A percentile compares a stretch with the other conserved stretches of the same genome.
These are phyloP conservation scores for Yarrowia phangngaensis DNA, from an alignment of 805 yeast species.

Conservation along the genomic window DNA sequence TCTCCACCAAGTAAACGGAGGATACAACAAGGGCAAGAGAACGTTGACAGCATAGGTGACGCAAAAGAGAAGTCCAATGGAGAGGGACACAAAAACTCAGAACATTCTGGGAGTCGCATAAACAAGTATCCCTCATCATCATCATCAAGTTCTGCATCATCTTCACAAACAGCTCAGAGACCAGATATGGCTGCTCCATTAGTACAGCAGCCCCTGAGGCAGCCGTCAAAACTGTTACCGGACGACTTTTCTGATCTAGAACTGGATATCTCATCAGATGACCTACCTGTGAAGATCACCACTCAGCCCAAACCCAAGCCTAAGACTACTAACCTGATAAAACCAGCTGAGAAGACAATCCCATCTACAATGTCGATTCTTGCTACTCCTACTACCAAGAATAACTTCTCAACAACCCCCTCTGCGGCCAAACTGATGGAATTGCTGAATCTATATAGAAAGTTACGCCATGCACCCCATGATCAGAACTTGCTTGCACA, in stretches of 20 bases:
- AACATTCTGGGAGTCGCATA: background rate
- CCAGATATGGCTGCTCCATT: constrained; percentile 2
- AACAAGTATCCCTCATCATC: background rate
- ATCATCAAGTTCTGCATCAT: background rate
- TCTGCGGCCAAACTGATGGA: background rate
- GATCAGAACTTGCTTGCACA: constrained; percentile 5
- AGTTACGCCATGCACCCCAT: background rate
- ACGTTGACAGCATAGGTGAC: background rate
- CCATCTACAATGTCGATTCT: constrained; percentile 12
- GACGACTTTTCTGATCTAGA: constrained; percentile 3
- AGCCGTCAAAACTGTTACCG: background rate
- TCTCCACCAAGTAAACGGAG: constrained; percentile 4
- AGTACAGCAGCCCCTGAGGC: background rate
- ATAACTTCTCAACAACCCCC: background rate
- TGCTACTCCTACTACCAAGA: background rate
- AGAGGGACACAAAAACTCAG: background rate
- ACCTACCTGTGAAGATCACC: background rate
- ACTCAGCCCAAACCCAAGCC: background rate
- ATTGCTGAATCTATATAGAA: constrained; percentile 5
- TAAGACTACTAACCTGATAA: background rate
- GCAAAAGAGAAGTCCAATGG: background rate
- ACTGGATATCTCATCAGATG: constrained; percentile 10
- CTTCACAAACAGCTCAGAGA: background rate
- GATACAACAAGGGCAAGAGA: constrained; percentile 1
- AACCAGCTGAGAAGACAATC: too few species aligned